phyloP scores from a whole-genome alignment of 2,329 filamentous ascomycete species.

The Scolecobasidium constrictum region DNA sequence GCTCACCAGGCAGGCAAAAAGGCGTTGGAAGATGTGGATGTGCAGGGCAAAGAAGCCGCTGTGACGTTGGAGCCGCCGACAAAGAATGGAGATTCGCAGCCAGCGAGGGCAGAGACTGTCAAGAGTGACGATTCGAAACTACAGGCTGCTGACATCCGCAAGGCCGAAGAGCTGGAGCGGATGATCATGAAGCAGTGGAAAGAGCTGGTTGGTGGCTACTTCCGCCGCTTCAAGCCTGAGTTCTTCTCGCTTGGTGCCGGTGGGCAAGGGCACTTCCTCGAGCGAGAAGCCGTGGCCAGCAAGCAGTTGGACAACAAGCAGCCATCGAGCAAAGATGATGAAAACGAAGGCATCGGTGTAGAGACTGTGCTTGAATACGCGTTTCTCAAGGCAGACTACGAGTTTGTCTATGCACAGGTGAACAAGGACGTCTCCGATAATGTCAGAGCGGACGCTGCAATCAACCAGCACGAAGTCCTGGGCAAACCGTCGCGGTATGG shows the following conservation, averaged over 20 bases:
- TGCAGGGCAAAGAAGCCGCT: conserved; percentile 17
- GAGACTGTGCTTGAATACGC: conserved; percentile 81
- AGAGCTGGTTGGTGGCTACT: conserved; percentile 84
- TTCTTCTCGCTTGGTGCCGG: conserved; percentile 50
- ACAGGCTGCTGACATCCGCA: conserved; percentile 39
- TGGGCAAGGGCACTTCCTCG: conserved; percentile 22
- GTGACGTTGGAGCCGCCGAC: conserved; percentile 14
- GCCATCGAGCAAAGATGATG: conserved; percentile 15
- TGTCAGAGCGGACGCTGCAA: conserved; percentile 59
- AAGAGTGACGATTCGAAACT: conserved; percentile 15
- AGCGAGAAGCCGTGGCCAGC: conserved; percentile 21
- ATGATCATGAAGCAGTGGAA: conserved; percentile 68
- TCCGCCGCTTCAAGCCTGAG: conserved; percentile 75
- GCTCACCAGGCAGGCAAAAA: conserved; percentile 16
- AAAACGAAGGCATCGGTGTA: conserved; percentile 44
- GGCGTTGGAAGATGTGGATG: conserved; percentile 36
- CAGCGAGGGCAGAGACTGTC: too few relatives aligned
- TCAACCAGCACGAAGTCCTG: conserved; percentile 78
- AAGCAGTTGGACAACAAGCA: conserved; percentile 16
- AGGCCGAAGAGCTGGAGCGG: conserved; percentile 58
- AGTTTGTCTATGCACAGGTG: conserved; percentile 86
- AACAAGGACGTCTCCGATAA: conserved; percentile 65
- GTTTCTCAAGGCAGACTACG: conserved; percentile 85
- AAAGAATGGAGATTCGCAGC: conserved; percentile 6
- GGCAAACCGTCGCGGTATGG: conserved; percentile 45